Evolutionary conservation across 768 basidiomycete species (phyloP), one percentile per base, ranked within the genome.

Genomic region (Hypholoma fasciculare): DNA sequence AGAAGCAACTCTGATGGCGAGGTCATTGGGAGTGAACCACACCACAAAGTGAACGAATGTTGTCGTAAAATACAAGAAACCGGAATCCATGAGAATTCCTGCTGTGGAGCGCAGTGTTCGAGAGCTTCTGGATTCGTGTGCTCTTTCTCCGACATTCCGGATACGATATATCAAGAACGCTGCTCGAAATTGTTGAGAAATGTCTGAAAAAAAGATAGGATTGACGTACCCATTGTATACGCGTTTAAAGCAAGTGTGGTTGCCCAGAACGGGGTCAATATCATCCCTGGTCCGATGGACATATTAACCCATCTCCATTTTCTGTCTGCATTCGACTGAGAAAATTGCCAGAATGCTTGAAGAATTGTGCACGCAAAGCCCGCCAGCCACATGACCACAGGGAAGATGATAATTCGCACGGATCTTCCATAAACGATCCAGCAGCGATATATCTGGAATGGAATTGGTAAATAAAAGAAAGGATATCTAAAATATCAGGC

Each of bases 201-300:
- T 1, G 3, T 16, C 8, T 19, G 38, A 9, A 12, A 2, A 5
- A 0, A 20, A 9, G 14, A 8, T 0, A 1, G 13, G 17, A 39
- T 5, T 34, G 16, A 27, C 48, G 27, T 43, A 57, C 56, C 34
- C 49, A 50, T 57, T 4, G 49, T 20, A 30, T 57, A 57, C 12
- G 27, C 12, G 19, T 57, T 57, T 34, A 57, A 27, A 7, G 48
- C 38, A 30, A 57, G 48, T 4, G 56, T 57, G 7, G 56, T 43
- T 13, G 49, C 56, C 56, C 56, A 57, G 56, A 57, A 57, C 7
- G 56, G 56, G 13, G 30, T 49, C 39, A 57, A 37, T 11, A 57
- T 50, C 38, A 57, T 51, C 2, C 56, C 56, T 23, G 56, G 56
- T 5, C 56, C 56, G 9, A 57, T 44, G 7, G 56, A 50, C 56